Evolutionary conservation across 2,329 filamentous ascomycete genomes (phyloP).

Genomic region (Fusarium zealandicum): DNA sequence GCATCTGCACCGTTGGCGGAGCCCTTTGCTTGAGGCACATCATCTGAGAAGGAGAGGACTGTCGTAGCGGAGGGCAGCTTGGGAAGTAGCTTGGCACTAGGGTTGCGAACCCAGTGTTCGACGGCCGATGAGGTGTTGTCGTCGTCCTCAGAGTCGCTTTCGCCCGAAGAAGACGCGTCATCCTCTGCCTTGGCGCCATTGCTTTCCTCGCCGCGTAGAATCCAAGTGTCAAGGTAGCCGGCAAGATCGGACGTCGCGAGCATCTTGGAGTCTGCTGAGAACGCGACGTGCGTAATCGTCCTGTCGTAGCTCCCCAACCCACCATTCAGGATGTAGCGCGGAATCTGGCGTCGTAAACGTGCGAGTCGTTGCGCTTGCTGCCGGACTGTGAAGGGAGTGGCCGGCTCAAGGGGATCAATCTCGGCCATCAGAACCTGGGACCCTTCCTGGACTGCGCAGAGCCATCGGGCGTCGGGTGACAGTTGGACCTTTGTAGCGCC

Average conservation of each 20-base stretch:
- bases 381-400: slow-evolving; percentile 43
- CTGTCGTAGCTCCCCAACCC: slow-evolving; percentile 79
- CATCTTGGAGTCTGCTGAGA: slow-evolving; percentile 81
- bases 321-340: slow-evolving; percentile 65
- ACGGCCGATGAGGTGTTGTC: slow-evolving; percentile 49
- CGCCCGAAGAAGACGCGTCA: slow-evolving; percentile 48
- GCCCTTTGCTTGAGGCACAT: slow-evolving; percentile 47
- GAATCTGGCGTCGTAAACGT: slow-evolving; percentile 61
- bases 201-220: slow-evolving; percentile 60
- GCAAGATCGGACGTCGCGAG: slow-evolving; percentile 82
- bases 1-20: slow-evolving; percentile 35
- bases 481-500: slow-evolving; percentile 76
- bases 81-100: slow-evolving; percentile 72
- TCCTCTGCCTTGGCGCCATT: slow-evolving; percentile 45
- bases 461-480: slow-evolving; percentile 74
- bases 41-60: slow-evolving; percentile 71
- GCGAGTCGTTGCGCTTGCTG: slow-evolving; percentile 53
- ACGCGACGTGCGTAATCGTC: slow-evolving; percentile 75
- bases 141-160: slow-evolving; percentile 54
- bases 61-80: slow-evolving; percentile 70
- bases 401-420: slow-evolving; percentile 32
- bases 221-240: slow-evolving; percentile 88
- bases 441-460: slow-evolving; percentile 69
- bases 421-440: slow-evolving; percentile 61
- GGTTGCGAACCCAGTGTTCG: slow-evolving; percentile 78